Conservation (phyloP, 1,284 basidiomycete species). For the Melampsora americana region DNA sequence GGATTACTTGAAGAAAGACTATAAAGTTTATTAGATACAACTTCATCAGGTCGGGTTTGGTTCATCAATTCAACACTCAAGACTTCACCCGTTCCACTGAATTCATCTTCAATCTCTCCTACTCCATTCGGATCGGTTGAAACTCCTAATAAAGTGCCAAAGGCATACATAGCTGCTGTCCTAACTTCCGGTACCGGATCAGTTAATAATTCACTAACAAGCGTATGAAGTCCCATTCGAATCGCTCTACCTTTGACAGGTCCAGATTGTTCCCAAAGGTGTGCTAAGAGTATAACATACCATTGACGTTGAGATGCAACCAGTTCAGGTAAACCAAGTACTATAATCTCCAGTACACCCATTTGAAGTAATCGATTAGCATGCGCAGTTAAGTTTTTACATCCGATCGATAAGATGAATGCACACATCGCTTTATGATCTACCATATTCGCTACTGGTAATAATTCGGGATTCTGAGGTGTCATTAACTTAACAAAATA, state of each 20-base stretch:
- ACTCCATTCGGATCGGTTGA: conserved; percentile 33
- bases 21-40: conserved; percentile 27
- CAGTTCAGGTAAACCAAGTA: conserved; percentile 30
- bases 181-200: conserved; percentile 42
- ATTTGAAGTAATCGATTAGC: conserved; percentile 11
- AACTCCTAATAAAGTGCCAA: conserved; percentile 37
- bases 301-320: conserved; percentile 38
- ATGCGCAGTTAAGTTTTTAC: conserved; percentile 31
- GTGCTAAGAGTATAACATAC: conserved; percentile 41
- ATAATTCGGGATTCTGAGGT: conserved; percentile 22
- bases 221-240: conserved; percentile 45
- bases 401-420: conserved; percentile 41
- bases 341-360: conserved; percentile 36
- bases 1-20: conserved; percentile 42
- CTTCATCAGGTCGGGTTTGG: neutral
- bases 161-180: conserved; percentile 41
- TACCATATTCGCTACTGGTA: conserved; percentile 35
- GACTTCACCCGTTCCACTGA: neutral
- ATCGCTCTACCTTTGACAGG: conserved; percentile 44
- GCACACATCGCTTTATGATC: conserved; percentile 44
- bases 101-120: neutral
- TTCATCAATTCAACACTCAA: neutral
- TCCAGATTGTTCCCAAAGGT: conserved; percentile 41
- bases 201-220: conserved; percentile 43
- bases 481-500: conserved; percentile 40